Conservation (phyloP, 352 stramenopile genomes). For the Aphanomyces cochlioides region DNA sequence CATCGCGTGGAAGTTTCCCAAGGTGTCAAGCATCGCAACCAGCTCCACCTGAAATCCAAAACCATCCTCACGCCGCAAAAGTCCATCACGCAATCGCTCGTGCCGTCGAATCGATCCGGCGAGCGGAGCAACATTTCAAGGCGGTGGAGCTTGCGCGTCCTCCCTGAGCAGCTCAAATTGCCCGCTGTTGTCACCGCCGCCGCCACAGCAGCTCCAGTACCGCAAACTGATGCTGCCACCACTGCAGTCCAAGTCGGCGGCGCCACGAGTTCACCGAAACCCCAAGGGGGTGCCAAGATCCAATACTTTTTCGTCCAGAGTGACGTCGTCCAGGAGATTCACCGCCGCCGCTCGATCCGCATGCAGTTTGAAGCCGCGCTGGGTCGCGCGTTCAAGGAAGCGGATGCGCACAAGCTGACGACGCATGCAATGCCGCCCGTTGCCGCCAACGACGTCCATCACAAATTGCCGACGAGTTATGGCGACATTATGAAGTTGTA, state of each 20-base stretch:
- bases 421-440: neutral
- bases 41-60: neutral
- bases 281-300: neutral
- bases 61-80: neutral
- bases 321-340: slow-evolving; percentile 21
- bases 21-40: neutral
- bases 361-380: slow-evolving; percentile 7
- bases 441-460: neutral
- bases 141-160: slow-evolving; percentile 6
- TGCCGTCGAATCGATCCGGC: neutral
- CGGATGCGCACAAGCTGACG: neutral
- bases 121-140: neutral
- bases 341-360: slow-evolving; percentile 12
- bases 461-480: slow-evolving; percentile 5
- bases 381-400: slow-evolving; percentile 6
- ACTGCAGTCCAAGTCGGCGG: no score
- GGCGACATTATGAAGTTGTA: slow-evolving; percentile 13
- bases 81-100: neutral
- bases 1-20: slow-evolving; percentile 14
- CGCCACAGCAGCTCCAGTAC: neutral
- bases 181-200: neutral
- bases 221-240: neutral
- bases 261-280: no score
- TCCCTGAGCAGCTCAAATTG: neutral
- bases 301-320: slow-evolving; percentile 19